Conservation (phyloP, 2,329 filamentous ascomycete species). For the Verticillium alfalfae region DNA sequence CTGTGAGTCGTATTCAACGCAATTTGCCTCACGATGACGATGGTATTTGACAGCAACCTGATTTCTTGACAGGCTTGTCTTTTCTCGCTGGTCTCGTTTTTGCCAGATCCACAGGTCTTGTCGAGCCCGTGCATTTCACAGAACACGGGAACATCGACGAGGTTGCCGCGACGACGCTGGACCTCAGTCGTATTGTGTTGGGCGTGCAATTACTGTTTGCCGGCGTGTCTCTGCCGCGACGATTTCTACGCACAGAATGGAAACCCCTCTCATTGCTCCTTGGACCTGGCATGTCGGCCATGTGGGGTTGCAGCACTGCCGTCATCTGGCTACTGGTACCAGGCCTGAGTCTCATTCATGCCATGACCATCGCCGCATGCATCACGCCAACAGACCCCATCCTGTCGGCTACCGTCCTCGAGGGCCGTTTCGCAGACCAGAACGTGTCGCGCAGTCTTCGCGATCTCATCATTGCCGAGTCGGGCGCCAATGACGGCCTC, state of each 20-base stretch:
- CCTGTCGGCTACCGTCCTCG: conserved; percentile 83
- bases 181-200: conserved; percentile 81
- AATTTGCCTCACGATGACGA: neutral
- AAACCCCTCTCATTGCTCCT: conserved; percentile 68
- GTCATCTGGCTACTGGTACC: conserved; percentile 74
- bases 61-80: conserved; percentile 1
- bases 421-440: conserved; percentile 87
- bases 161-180: conserved; percentile 69
- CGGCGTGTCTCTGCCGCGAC: conserved; percentile 79
- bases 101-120: conserved; percentile 70
- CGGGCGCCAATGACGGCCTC: conserved; percentile 82
- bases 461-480: conserved; percentile 75
- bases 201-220: conserved; percentile 87
- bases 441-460: conserved; percentile 80
- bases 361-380: conserved; percentile 75
- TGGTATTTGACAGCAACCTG: neutral
- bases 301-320: conserved; percentile 82
- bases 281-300: conserved; percentile 76
- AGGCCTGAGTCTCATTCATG: conserved; percentile 66
- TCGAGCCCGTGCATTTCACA: conserved; percentile 73
- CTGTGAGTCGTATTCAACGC: conserved; percentile 45
- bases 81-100: conserved; percentile 54
- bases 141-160: conserved; percentile 56
- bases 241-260: conserved; percentile 76
- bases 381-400: conserved; percentile 92